phyloP scores from a whole-genome alignment of 2,329 filamentous ascomycete genomes.

The Drechslerella coelobrocha region DNA sequence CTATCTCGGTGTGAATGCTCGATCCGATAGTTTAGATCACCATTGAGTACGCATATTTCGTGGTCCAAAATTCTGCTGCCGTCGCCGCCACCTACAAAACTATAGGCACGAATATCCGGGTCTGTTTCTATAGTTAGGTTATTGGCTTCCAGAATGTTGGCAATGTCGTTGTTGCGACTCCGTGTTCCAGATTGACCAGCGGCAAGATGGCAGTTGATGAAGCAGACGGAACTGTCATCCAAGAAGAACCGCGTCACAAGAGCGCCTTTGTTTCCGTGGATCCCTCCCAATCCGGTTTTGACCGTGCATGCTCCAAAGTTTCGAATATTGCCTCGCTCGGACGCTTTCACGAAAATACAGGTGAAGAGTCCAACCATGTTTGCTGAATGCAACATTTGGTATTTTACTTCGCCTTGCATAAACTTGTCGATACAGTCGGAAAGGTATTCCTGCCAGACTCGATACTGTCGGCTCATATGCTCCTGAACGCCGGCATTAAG shows the following conservation, averaged over 20 bases:
- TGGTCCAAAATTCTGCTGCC: conserved; percentile 94
- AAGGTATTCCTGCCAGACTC: conserved; percentile 92
- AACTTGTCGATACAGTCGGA: conserved; percentile 81
- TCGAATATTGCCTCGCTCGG: conserved; percentile 75
- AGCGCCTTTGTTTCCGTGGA: conserved; percentile 96
- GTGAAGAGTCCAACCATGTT: conserved; percentile 94
- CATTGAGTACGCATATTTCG: conserved; percentile 95
- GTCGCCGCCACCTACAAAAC: conserved; percentile 89
- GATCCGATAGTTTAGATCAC: conserved; percentile 97
- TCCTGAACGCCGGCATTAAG: conserved; percentile 77
- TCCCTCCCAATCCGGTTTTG: conserved; percentile 93
- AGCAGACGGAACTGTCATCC: conserved; percentile 92
- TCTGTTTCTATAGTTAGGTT: conserved; percentile 77
- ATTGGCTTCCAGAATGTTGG: conserved; percentile 81
- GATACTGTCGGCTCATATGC: conserved; percentile 95
- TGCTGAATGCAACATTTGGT: conserved; percentile 84
- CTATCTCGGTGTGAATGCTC: conserved; percentile 89
- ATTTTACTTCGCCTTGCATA: conserved; percentile 77
- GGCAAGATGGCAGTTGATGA: conserved; percentile 96
- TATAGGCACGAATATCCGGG: conserved; percentile 72
- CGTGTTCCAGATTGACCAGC: conserved; percentile 90
- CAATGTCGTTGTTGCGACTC: conserved; percentile 89
- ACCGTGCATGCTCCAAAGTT: conserved; percentile 82
- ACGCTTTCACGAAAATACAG: conserved; percentile 89
- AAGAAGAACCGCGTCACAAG: conserved; percentile 89